These are phyloP conservation scores for Hanseniaspora uvarum DNA, from an alignment of 1,139 yeast genomes.

Conservation along the genomic window DNA sequence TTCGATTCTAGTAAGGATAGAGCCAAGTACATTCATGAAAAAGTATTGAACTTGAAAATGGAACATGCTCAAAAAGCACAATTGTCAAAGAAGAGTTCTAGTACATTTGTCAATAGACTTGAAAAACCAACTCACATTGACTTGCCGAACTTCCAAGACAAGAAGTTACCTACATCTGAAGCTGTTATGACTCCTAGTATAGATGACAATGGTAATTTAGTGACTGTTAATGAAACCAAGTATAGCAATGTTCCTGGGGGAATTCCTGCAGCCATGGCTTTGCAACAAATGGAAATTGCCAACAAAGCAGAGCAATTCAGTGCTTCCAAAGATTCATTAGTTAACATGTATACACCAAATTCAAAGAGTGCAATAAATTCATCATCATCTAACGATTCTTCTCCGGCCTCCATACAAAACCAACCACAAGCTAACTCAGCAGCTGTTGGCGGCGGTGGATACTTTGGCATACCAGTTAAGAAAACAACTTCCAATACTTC, in stretches of 20 bases:
- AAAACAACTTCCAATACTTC: slow-evolving; percentile 14
- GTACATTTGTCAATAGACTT: not conserved
- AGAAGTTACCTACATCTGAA: not conserved
- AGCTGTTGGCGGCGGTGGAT: slow-evolving; percentile 30
- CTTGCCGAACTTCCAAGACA: not conserved
- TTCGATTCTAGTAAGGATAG: slow-evolving; percentile 32
- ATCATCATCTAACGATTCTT: slow-evolving; percentile 19
- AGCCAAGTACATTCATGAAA: slow-evolving; percentile 29
- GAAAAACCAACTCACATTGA: slow-evolving; percentile 15
- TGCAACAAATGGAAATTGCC: not conserved
- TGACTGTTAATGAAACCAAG: slow-evolving; percentile 25
- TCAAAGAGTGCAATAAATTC: slow-evolving; percentile 5
- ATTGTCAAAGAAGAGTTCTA: not conserved
- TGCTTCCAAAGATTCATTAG: not conserved
- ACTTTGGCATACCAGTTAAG: slow-evolving; percentile 30
- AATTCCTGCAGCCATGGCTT: not conserved
- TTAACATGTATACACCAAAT: not conserved
- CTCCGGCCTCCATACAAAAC: slow-evolving; percentile 27
- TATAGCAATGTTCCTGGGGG: not conserved
- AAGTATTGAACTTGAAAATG: slow-evolving; percentile 22
- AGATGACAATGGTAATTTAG: slow-evolving; percentile 32
- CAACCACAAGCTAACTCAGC: not conserved
- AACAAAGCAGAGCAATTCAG: not conserved
- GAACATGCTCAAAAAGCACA: slow-evolving; percentile 13
- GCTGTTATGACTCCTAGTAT: slow-evolving; percentile 28